A percentile compares a stretch with the other conserved stretches of the same genome.
Conservation (phyloP, 805 yeast genomes). For the Torulaspora gathmanii region DNA sequence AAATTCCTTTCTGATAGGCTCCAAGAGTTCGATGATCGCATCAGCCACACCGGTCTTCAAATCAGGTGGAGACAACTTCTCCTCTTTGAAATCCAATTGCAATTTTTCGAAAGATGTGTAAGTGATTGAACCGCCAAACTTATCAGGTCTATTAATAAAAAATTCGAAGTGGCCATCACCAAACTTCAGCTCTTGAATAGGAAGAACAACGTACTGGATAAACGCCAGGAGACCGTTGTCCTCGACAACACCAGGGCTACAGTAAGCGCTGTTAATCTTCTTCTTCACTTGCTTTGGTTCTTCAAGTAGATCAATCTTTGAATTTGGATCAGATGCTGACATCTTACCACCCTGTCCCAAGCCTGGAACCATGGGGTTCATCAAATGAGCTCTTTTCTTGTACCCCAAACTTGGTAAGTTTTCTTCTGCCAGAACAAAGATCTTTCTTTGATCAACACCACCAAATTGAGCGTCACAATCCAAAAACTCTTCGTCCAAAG, state of each 20-base stretch:
- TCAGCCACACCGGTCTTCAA: slow-evolving; percentile 89
- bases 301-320: slow-evolving; percentile 89
- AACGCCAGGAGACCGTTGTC: slow-evolving; percentile 89
- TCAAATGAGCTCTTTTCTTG: slow-evolving; percentile 95
- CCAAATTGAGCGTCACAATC: slow-evolving; percentile 94
- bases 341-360: slow-evolving; percentile 95
- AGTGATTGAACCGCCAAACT: slow-evolving; percentile 89
- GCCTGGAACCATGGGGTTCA: slow-evolving; percentile 99
- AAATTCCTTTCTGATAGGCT: slow-evolving; percentile 75
- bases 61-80: slow-evolving; percentile 85
- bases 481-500: slow-evolving; percentile 88
- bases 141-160: slow-evolving; percentile 84
- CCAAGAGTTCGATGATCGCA: slow-evolving; percentile 72
- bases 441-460: slow-evolving; percentile 98
- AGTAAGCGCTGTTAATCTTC: slow-evolving; percentile 87
- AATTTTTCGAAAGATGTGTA: slow-evolving; percentile 64
- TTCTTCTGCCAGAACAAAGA: slow-evolving; percentile 95
- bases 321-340: slow-evolving; percentile 98
- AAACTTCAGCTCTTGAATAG: slow-evolving; percentile 72
- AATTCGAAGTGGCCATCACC: slow-evolving; percentile 59
- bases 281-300: slow-evolving; percentile 83
- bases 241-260: slow-evolving; percentile 90
- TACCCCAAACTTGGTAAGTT: slow-evolving; percentile 81
- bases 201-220: slow-evolving; percentile 76
- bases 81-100: slow-evolving; percentile 65